These are phyloP conservation scores for Actinidia chinensis DNA, from an alignment of 179 eudicot genomes.

Conservation along the genomic window DNA sequence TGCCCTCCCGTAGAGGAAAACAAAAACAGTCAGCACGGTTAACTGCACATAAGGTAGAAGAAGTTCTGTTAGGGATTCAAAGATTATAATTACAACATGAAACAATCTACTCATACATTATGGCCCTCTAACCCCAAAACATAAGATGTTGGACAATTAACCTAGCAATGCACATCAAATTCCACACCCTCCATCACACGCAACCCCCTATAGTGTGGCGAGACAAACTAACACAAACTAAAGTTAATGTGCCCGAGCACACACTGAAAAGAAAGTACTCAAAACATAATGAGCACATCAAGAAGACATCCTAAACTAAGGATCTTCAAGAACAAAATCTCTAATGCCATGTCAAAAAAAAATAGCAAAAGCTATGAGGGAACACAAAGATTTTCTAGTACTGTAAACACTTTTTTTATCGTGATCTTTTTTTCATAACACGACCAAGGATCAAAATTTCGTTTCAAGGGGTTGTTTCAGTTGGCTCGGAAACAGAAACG, in stretches of 20 bases:
- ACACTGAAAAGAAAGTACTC: background rate
- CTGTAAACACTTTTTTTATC: no score
- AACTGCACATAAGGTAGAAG: slow-evolving; percentile 57
- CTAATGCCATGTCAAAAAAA: background rate
- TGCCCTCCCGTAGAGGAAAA: slow-evolving; percentile 88
- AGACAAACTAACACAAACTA: background rate
- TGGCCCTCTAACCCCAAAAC: background rate
- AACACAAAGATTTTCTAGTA: background rate
- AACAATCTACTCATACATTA: background rate
- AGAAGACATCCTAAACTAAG: background rate
- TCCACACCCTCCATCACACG: background rate
- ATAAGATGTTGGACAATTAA: background rate
- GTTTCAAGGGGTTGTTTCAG: no score
- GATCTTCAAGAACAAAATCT: background rate
- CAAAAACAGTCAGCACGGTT: slow-evolving; percentile 90
- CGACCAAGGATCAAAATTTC: no score
- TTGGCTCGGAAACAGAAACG: no score
- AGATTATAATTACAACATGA: background rate
- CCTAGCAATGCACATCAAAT: background rate
- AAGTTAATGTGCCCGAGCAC: background rate
- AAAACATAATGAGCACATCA: background rate
- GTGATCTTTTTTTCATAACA: no score
- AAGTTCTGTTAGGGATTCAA: slow-evolving; percentile 30
- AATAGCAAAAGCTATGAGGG: background rate
- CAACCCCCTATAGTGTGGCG: background rate